phyloP scores from a whole-genome alignment of 2,329 filamentous ascomycete species.

The Aspergillus fructus region DNA sequence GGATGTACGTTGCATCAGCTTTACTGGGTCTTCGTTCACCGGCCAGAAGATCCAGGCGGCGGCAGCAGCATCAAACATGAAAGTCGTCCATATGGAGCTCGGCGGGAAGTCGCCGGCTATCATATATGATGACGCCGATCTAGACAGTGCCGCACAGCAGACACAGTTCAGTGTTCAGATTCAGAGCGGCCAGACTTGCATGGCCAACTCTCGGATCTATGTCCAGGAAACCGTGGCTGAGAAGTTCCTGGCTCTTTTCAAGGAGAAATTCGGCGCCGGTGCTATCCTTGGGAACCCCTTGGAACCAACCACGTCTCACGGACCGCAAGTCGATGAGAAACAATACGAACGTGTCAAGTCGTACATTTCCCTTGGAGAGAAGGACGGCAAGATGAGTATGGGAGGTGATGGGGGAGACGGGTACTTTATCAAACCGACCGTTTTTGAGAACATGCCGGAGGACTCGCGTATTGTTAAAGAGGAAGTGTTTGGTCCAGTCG shows the following conservation, averaged over 20 bases:
- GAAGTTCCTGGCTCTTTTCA: conserved; percentile 76
- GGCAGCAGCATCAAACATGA: conserved; percentile 38
- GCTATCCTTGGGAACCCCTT: conserved; percentile 82
- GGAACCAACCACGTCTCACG: conserved; percentile 73
- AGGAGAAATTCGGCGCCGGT: conserved; percentile 64
- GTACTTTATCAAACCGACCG: conserved; percentile 86
- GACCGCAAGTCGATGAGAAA: conserved; percentile 76
- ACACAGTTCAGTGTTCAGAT: conserved; percentile 51
- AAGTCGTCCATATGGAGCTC: conserved; percentile 34
- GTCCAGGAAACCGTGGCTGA: conserved; percentile 83
- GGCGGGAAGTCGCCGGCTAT: conserved; percentile 37
- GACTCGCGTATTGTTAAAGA: conserved; percentile 37
- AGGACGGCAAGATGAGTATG: conserved; percentile 62
- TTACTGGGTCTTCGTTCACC: conserved; percentile 59
- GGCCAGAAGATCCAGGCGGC: conserved; percentile 52
- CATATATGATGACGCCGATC: conserved; percentile 41
- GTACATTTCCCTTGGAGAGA: conserved; percentile 66
- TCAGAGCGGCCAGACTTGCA: conserved; percentile 61
- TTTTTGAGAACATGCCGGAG: conserved; percentile 68
- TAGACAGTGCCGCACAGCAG: conserved; percentile 46
- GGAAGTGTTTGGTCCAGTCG: conserved; percentile 47
- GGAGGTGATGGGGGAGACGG: conserved; percentile 72
- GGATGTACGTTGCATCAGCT: conserved; percentile 61
- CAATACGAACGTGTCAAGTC: conserved; percentile 85
- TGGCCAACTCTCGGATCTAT: conserved; percentile 68